Base-by-base conservation (phyloP, 176 grass and related monocot genomes). In the Calamus simplicifolius region DNA sequence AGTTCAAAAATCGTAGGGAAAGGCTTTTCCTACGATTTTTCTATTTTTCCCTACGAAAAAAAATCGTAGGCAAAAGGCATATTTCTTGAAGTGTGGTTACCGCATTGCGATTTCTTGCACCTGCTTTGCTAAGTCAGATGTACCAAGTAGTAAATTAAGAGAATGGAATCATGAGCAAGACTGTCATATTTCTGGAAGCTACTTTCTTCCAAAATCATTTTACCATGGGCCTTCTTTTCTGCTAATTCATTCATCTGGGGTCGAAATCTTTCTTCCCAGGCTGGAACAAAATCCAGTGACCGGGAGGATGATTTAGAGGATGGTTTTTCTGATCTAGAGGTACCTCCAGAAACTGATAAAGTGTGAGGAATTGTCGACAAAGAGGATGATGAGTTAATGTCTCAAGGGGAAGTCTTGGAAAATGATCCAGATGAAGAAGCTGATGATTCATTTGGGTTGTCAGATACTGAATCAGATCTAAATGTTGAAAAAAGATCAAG, bases 281-380 rank as follows among this genome's bases (percentile, higher is more conserved):
- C 62, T 16, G 59, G 79, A 57, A 25, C 59, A 69, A 85, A 70
- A 56, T 83, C 84, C 52, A 73, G 56, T 79, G 63, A 79, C 60
- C 81, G 78, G n/a, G 69, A 75, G 3, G 66, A 81, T 68, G 79
- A 73, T 68, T 69, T 82, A 27, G 79, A 80, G 48, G 76, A 98
- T 5, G 88, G 84, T 15, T 92, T 98, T 80, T 89, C 93, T 76
- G 87, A 98, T 79, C 70, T 92, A 4, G 87, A 92, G 19, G 69
- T 72, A 49, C 63, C 76, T 5, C 64, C 77, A 0, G 84, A 85
- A 68, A 76, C 79, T 77, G 61, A 8, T 23, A 17, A 67, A 31
- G 26, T 43, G 35, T 7, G 5, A 2, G 13, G 55, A 55, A 29
- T 18, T 68, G 28, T 28, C 23, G 18, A 48, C 26, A 64, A 80